These are phyloP conservation scores for Tetradesmus obliquus DNA, from an alignment of 139 green algal species.

Conservation along the genomic window DNA sequence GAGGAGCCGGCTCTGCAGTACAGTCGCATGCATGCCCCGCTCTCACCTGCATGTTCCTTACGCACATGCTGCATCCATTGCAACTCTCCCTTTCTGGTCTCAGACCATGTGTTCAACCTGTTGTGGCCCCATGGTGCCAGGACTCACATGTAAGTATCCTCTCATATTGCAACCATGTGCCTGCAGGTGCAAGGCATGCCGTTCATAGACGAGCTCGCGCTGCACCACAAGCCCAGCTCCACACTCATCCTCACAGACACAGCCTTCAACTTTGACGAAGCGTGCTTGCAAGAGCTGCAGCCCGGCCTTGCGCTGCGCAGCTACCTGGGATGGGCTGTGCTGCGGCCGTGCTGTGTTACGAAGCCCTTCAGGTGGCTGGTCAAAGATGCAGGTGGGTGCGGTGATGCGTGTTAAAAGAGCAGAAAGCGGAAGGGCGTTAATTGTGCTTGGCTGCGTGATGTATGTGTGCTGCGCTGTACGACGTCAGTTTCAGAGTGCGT, in stretches of 20 bases:
- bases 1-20: too few species aligned
- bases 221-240: slow-evolving; percentile 27
- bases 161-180: not conserved
- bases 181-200: slow-evolving; percentile 18
- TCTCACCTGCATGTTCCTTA: too few species aligned
- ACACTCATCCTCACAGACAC: slow-evolving; percentile 37
- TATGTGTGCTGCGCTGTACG: too few species aligned
- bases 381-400: slow-evolving; percentile 17
- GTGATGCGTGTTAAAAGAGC: not conserved
- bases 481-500: too few species aligned
- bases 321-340: not conserved
- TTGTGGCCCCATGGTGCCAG: too few species aligned
- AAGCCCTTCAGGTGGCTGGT: slow-evolving; percentile 26
- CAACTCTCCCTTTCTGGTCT: too few species aligned
- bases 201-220: slow-evolving; percentile 13
- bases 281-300: not conserved
- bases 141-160: too few species aligned
- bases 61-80: too few species aligned
- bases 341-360: slow-evolving; percentile 27
- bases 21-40: too few species aligned
- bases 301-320: not conserved
- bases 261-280: slow-evolving; percentile 39
- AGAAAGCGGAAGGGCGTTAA: not conserved
- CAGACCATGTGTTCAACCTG: too few species aligned
- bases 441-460: not conserved